A percentile compares a stretch with the other conserved stretches of the same genome.
These are phyloP conservation scores for Gracilaria gracilis DNA, from an alignment of 23 red algal genomes.

Conservation along the genomic window DNA sequence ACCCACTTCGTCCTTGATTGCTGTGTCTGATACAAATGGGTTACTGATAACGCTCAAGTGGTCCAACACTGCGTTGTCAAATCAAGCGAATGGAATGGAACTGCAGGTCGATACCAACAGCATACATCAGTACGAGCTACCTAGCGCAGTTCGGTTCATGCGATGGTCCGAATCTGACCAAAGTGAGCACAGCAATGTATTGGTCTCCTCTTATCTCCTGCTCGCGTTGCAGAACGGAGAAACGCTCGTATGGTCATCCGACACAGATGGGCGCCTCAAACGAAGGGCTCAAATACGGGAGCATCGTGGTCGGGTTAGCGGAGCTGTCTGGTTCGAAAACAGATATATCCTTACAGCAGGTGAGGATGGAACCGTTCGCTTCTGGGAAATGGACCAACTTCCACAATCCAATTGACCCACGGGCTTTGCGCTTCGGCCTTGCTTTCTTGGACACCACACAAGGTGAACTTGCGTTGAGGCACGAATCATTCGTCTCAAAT, in stretches of 20 bases:
- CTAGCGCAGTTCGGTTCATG: neutral
- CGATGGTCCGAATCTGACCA: neutral
- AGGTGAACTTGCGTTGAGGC: neutral
- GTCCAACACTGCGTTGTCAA: neutral
- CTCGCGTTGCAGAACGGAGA: constrained; percentile 8
- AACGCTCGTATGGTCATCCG: constrained; percentile 1
- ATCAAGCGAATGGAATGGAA: neutral
- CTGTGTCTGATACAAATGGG: neutral
- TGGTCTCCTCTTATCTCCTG: neutral
- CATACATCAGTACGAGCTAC: neutral
- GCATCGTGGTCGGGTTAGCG: constrained; percentile 22
- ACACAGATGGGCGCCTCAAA: neutral
- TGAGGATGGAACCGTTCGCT: constrained; percentile 40
- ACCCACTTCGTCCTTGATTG: neutral
- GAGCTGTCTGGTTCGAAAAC: neutral
- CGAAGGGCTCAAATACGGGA: constrained; percentile 1
- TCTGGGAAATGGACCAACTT: constrained; percentile 11
- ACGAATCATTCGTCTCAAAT: neutral
- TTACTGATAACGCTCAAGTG: neutral
- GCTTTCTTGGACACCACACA: no score
- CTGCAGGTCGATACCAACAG: neutral
- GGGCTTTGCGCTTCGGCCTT: neutral
- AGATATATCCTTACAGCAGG: constrained; percentile 20
- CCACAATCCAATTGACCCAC: constrained; percentile 1
- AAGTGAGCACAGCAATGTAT: neutral